Evolutionary conservation across 371 early-diverging fungal genomes (phyloP), one percentile per base, ranked within the genome.

Genomic region (Ecytonucleospora hepatopenaei): DNA sequence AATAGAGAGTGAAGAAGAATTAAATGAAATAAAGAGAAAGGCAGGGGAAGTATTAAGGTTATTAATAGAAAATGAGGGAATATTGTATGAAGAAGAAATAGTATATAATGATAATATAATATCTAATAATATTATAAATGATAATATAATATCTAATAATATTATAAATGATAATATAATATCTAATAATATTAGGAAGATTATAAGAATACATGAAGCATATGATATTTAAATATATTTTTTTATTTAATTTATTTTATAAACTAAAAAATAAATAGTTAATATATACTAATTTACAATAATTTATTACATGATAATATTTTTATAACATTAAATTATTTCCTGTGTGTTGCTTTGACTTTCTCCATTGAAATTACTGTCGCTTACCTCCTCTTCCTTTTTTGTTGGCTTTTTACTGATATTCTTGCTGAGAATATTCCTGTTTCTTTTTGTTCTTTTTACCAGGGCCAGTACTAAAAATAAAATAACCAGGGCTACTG

Each of bases 11-110:
- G 87, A 86, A 63, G 86, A 87, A 53, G 85, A 86, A 27, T 78
- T 87, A 21, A 76, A 77, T 0, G 69, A 74, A 3, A 88, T 90
- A 73, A 78, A 82, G 62, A 79, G 82, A 46, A 81, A 86, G 53
- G 82, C 88, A 46, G 83, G 85, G 60, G 84, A 84, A 62, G 87
- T 93, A 15, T 82, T 96, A 69, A 84, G 68, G 19, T 76, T 79
- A 31, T 68, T 86, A 32, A 75, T 83, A 21, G 48, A 56, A 12
- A 75, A 74, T 49, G 81, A 81, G 57, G 74, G 80, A 28, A 65
- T 81, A 3, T 57, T 81, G 49, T 78, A 67, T 67, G 72, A 73
- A 31, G 51, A 62, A 30, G 75, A 3, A 78, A 74, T 55, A 79
- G 77, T 59, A 71, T 71, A 19, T 27, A 27, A 24, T 67, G 32